Conservation (phyloP, 371 early-diverging fungal species). For the Fennellomyces sp. region DNA sequence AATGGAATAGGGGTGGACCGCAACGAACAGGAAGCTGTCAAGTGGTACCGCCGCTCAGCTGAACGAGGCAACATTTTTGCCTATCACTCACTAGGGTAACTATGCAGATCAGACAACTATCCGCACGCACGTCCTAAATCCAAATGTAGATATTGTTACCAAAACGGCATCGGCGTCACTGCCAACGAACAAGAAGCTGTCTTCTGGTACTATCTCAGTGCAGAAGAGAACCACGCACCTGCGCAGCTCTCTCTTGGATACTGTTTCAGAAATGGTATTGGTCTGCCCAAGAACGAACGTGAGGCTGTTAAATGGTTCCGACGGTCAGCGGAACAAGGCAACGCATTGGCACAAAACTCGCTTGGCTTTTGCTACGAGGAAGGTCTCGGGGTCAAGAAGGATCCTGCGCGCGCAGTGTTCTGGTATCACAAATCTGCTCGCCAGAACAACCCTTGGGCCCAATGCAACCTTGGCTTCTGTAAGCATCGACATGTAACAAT, state of each 20-base stretch:
- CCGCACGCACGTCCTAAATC: no score
- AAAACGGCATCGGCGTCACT: slow-evolving; percentile 83
- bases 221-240: slow-evolving; percentile 67
- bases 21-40: slow-evolving; percentile 65
- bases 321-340: slow-evolving; percentile 69
- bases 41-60: slow-evolving; percentile 76
- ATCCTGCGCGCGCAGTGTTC: slow-evolving; percentile 66
- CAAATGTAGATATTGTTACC: slow-evolving; percentile 76
- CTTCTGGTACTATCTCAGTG: slow-evolving; percentile 67
- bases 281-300: slow-evolving; percentile 65
- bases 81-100: slow-evolving; percentile 84
- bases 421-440: slow-evolving; percentile 80
- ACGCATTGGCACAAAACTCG: slow-evolving; percentile 80
- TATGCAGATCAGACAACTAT: no score
- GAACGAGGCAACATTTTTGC: slow-evolving; percentile 80
- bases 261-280: slow-evolving; percentile 78
- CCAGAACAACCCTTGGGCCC: slow-evolving; percentile 81
- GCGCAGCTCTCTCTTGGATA: slow-evolving; percentile 85
- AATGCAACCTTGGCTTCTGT: slow-evolving; percentile 81
- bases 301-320: slow-evolving; percentile 75
- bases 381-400: slow-evolving; percentile 68
- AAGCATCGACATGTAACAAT: no score
- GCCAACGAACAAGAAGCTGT: slow-evolving; percentile 69
- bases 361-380: slow-evolving; percentile 83
- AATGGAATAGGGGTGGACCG: slow-evolving; percentile 76